Base-by-base conservation (phyloP, 257 asterid species). In the Coffea canephora region DNA sequence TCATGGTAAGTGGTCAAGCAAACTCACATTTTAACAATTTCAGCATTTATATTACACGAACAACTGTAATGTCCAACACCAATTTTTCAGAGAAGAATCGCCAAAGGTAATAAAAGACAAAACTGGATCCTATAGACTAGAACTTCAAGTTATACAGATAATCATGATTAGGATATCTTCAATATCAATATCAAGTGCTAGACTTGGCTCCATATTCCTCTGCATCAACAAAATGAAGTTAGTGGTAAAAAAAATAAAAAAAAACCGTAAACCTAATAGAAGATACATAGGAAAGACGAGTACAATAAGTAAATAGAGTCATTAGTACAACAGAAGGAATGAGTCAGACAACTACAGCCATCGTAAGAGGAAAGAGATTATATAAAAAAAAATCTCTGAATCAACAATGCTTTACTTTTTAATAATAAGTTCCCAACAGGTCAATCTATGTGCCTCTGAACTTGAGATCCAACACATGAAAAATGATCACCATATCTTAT, bases 131-230 rank as follows among this genome's bases (percentile, higher is more conserved):
- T 31, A 41, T 43, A 76, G 45, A 36, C 43, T 9, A 69, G 41
- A 14, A 39, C 10, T 36, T 7, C 5, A 39, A 23, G 45, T 14
- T 34, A 57, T 41, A 36, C 21, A 55, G 69, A 74, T 6, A 49
- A 34, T 2, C 55, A 57, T 52, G 39, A 69, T 16, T 4, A 89
- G 97, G 98, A 94, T 93, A 94, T 95, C 92, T 89, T 91, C 90
- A 84, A 91, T 90, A 82, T 84, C 80, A 86, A 95, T 88, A 81
- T 95, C 99, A 92, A 95, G 91, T 79, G 92, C 96, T 84, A 93
- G 96, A 82, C 98, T 87, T 74, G 83, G 91, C 78, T 95, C 98
- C 70, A 95, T 89, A 84, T 90, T 93, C 92, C 88, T 86, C 99
- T 94, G 93, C 96, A 87, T 78, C 81, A 86, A 73, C 31, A 74